Conservation (phyloP, 176 grass and related monocot genomes). For the Cenchrus americanus region DNA sequence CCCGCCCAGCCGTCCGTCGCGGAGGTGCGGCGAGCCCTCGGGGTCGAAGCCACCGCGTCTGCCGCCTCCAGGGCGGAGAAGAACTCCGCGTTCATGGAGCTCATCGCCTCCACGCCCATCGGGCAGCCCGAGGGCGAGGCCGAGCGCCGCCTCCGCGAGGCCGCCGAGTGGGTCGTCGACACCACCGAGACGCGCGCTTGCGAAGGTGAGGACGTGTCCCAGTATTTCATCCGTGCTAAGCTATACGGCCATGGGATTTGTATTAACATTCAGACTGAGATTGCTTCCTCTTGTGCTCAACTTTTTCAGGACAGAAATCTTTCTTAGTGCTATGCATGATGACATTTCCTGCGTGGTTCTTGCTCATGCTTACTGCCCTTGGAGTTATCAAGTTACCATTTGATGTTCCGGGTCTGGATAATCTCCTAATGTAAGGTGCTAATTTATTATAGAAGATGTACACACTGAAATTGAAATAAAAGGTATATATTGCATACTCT, state of each 20-base stretch:
- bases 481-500: conserved; percentile 26
- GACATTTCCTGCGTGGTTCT: conserved; percentile 76
- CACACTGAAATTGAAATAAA: conserved; percentile 23
- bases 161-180: conserved; percentile 76
- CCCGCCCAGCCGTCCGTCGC: conserved; percentile 56
- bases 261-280: conserved; percentile 20
- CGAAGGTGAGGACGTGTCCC: conserved; percentile 41
- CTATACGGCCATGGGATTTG: no score
- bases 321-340: conserved; percentile 69
- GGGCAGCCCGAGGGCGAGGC: conserved; percentile 60
- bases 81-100: conserved; percentile 57
- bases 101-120: conserved; percentile 63
- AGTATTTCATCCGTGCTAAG: no score
- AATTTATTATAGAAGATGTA: not conserved
- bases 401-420: conserved; percentile 71
- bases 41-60: conserved; percentile 48
- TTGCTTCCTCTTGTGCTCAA: conserved; percentile 4
- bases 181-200: conserved; percentile 60
- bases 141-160: conserved; percentile 74
- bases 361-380: conserved; percentile 66
- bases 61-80: conserved; percentile 34
- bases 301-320: conserved; percentile 67
- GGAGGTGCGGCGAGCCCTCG: conserved; percentile 79
- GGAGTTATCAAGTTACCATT: conserved; percentile 83
- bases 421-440: conserved; percentile 65